These are phyloP conservation scores for Solanum sejunctum DNA, from an alignment of 257 asterid genomes.

Conservation along the genomic window DNA sequence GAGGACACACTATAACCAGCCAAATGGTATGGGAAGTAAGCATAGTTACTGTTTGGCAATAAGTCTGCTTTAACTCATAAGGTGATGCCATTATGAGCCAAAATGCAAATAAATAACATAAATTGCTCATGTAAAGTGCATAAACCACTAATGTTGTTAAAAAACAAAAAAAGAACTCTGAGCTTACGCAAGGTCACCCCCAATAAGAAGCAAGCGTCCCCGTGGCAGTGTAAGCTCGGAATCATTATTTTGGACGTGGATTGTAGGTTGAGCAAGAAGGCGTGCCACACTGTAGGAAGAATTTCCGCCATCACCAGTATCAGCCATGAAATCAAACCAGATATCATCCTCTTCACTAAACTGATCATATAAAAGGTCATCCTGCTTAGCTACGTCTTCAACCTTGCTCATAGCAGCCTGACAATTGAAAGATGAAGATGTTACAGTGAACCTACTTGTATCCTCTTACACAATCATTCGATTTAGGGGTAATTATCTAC, in stretches of 20 bases:
- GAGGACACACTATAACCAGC: background rate
- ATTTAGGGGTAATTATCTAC: background rate
- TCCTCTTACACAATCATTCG: background rate
- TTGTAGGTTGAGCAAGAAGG: conserved; percentile 72
- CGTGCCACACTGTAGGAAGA: conserved; percentile 65
- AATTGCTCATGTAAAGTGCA: background rate
- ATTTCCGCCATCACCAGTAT: conserved; percentile 83
- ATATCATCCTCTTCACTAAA: conserved; percentile 49
- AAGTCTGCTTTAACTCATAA: background rate
- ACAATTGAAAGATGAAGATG: background rate
- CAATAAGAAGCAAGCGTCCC: conserved; percentile 55
- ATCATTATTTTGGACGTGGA: conserved; percentile 30
- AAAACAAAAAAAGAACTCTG: background rate
- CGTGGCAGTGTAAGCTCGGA: conserved; percentile 47
- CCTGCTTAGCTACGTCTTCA: conserved; percentile 50
- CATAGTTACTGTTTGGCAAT: background rate
- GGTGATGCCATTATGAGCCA: background rate
- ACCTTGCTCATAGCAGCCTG: conserved; percentile 74
- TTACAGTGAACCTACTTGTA: background rate
- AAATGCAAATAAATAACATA: background rate
- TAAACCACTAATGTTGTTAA: background rate
- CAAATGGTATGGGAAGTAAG: background rate
- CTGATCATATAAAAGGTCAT: conserved; percentile 60
- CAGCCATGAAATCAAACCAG: conserved; percentile 88
- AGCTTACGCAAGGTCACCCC: conserved; percentile 89